Conservation (phyloP, 2,329 filamentous ascomycete species). For the Aspergillus jensenii region DNA sequence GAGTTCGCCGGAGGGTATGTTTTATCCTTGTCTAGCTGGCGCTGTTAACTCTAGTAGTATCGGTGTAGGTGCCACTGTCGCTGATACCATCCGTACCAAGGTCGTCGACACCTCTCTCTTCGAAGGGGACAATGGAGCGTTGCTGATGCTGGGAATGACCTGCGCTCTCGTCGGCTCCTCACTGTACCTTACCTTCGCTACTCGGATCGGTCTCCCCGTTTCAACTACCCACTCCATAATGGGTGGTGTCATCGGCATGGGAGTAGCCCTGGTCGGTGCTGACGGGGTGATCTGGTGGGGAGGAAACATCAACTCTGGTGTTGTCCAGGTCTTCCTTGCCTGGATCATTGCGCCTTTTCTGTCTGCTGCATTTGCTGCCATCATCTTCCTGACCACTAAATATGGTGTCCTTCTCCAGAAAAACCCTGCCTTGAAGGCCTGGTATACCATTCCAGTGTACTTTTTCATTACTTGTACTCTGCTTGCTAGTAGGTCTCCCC, state of each 20-base stretch:
- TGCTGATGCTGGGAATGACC: constrained; percentile 21
- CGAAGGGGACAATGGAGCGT: background rate
- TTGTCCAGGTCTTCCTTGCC: constrained; percentile 21
- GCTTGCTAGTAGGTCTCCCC: constrained; percentile 12
- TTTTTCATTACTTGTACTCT: constrained; percentile 18
- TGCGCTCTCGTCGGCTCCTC: constrained; percentile 17
- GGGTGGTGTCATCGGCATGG: constrained; percentile 21
- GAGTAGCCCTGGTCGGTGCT: constrained; percentile 15
- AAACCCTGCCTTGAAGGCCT: constrained; percentile 13
- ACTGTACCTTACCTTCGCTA: constrained; percentile 17
- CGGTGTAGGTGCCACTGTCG: constrained; percentile 17
- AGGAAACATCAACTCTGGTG: constrained; percentile 20
- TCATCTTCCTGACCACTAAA: constrained; percentile 20
- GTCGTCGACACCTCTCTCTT: constrained; percentile 15
- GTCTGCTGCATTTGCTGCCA: constrained; percentile 14
- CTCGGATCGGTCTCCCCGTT: constrained; percentile 17
- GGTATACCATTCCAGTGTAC: constrained; percentile 16
- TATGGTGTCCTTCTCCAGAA: constrained; percentile 14
- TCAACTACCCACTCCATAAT: constrained; percentile 22
- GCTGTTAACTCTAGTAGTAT: constrained; percentile 5
- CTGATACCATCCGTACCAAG: constrained; percentile 21
- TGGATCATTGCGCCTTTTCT: constrained; percentile 20
- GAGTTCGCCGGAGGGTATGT: constrained; percentile 18
- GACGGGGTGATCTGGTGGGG: constrained; percentile 19
- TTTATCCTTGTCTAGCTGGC: no score